A percentile compares a stretch with the other conserved stretches of the same genome.
phyloP scores from a whole-genome alignment of 208 protist species.

The Trypanosoma congolense region DNA sequence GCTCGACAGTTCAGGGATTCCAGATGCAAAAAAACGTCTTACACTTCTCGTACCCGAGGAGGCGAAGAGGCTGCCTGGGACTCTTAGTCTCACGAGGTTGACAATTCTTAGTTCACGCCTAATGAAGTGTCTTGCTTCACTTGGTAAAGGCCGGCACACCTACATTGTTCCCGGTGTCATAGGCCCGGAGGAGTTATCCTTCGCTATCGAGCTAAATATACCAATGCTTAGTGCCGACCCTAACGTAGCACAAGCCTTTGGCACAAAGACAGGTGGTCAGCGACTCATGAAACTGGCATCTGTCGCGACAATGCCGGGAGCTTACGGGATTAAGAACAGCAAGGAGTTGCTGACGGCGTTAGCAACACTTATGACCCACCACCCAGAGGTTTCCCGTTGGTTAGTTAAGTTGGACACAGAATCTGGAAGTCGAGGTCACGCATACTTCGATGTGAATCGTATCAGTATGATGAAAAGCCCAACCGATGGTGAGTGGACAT shows the following conservation, averaged over 20 bases:
- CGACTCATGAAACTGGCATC: constrained; percentile 74
- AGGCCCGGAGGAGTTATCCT: constrained; percentile 78
- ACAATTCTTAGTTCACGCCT: constrained; percentile 67
- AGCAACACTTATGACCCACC: constrained; percentile 58
- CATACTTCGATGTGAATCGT: constrained; percentile 82
- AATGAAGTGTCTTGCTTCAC: constrained; percentile 73
- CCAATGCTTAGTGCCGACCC: constrained; percentile 82
- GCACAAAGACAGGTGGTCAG: constrained; percentile 75
- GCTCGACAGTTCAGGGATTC: constrained; percentile 60
- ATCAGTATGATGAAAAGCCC: constrained; percentile 44
- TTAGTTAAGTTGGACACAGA: constrained; percentile 91
- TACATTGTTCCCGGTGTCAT: constrained; percentile 86
- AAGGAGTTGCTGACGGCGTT: constrained; percentile 58
- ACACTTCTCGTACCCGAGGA: constrained; percentile 84
- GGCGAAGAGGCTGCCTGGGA: constrained; percentile 46
- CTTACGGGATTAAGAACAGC: constrained; percentile 44
- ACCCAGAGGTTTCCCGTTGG: constrained; percentile 74
- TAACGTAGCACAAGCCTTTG: constrained; percentile 68
- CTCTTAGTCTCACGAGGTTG: constrained; percentile 73
- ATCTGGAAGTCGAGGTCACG: constrained; percentile 76
- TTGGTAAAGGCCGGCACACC: constrained; percentile 53
- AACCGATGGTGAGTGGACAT: constrained; percentile 15
- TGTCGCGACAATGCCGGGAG: constrained; percentile 62
- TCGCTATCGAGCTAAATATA: constrained; percentile 78
- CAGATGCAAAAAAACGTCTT: constrained; percentile 48